Base-by-base conservation (phyloP, 2,329 filamentous ascomycete genomes). In the Cladosporium austrohemisphaericum region DNA sequence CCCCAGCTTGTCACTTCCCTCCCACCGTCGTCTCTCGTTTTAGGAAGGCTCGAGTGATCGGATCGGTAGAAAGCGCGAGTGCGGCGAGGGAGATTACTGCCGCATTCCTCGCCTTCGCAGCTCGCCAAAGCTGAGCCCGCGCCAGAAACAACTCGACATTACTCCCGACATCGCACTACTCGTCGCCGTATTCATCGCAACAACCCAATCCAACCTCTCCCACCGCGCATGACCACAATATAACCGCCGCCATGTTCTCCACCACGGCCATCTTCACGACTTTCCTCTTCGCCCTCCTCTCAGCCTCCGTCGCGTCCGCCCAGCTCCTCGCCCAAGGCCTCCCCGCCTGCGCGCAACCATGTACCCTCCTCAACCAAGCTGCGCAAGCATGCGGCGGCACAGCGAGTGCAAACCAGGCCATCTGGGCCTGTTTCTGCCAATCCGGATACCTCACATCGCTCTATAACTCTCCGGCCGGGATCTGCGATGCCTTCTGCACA, bases 341-440 rank as follows among this genome's bases (percentile, higher is more conserved):
- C 1, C 68, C 69, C 5, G 26, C 54, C 3, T 71, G 69, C 59
- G 69, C 65, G 2, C 52, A 62, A 18, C 37, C 52, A 47, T 71
- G 68, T 51, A 51, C 57, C 13, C 50, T 63, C 40, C 62, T 71
- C 47, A 44, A 57, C 63, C 79, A 87, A 66, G 88, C 86, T 51
- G 86, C 90, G 62, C 78, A 77, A 37, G 80, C 75, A 53, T 94
- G 89, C 67, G 76, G 79, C 78, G 3, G 74, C 70, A 19, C 66
- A 76, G 4, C 55, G 19, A 65, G 69, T 5, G 74, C 75, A 41
- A 73, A 75, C 40, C 65, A 76, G 32, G 61, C 66, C 16, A 77
- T 74, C 35, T 88, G 80, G 44, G 73, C 75, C 28, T 94, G 89
- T 69, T 90, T 94, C 71, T 95, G 89, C 71, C 71, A 76, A 58